Evolutionary conservation across 208 protist genomes (phyloP).

Genomic region (Leishmania gerbilli): DNA sequence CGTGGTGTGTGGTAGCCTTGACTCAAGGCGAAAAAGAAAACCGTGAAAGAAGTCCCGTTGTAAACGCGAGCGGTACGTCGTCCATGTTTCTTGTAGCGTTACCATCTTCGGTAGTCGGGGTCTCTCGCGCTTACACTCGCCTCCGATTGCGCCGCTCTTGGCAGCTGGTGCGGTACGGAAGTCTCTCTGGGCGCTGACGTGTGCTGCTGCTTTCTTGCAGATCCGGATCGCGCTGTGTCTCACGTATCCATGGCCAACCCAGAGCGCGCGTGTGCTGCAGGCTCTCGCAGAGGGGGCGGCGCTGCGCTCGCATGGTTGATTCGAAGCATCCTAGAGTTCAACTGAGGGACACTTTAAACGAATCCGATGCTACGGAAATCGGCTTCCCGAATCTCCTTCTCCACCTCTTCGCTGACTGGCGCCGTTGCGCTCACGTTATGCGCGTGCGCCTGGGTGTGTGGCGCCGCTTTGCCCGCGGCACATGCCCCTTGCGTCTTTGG

Average conservation of each 20-base stretch:
- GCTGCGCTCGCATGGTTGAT: not conserved
- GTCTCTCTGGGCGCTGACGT: not conserved
- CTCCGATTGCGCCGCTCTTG: not conserved
- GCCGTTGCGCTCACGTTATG: not conserved
- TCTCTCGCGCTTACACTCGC: not conserved
- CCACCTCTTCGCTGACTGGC: not conserved
- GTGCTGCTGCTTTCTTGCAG: not conserved
- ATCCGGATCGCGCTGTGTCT: not conserved
- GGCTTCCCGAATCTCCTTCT: constrained; percentile 5
- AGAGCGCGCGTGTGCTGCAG: not conserved
- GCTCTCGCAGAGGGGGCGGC: not conserved
- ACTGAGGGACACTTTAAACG: not conserved
- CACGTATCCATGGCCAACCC: not conserved
- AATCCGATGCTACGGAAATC: not conserved
- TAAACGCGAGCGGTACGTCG: not conserved
- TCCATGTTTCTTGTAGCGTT: not conserved
- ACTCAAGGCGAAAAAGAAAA: not conserved
- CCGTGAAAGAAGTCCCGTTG: not conserved
- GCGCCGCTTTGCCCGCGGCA: not conserved
- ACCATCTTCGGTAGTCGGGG: not conserved
- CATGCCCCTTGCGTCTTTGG: not conserved
- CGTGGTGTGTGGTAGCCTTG: not conserved
- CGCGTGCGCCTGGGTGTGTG: not conserved
- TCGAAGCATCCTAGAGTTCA: not conserved
- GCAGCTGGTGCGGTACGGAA: not conserved